Base-by-base conservation (phyloP, 768 basidiomycete genomes). In the Trametes gibbosa region DNA sequence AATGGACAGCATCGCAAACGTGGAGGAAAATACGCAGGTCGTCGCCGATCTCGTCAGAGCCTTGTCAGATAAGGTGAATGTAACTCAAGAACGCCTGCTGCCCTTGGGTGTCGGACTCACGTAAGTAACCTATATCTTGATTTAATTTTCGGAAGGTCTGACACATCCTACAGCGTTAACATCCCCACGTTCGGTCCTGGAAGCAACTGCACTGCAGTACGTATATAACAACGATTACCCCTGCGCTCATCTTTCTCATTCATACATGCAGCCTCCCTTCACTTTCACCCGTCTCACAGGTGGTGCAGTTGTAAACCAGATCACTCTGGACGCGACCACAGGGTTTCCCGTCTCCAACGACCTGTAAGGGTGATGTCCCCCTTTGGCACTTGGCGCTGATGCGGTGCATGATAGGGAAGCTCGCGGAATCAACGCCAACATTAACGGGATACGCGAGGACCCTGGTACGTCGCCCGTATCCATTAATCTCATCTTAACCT, bases 251-350 rank as follows among this genome's bases (percentile, higher is more conserved):
- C 10, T 10, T 32, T 10, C 29, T 32, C 5, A 55, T 19, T 17
- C 16, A n/a, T 9, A 35, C 1, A 25, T 51, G 16, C 45, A 71
- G 68, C 72, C 72, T 24, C 69, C 70, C 1, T 71, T 70, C 56
- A 63, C 61, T 1, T 63, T 69, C 45, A 73, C 70, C 24, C 69
- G 72, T 45, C 51, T 71, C 54, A 73, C 72, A 5, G 68, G 69
- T 12, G 69, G 70, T 14, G 72, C 70, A 0, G 37, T 50, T 4
- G 64, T 68, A 17, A 56, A 70, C 50, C 62, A 63, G 46, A 56
- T 73, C 12, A 50, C 57, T 17, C 53, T 73, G 23, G 58, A 72
- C 45, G 50, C 63, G 3, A 59, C 52, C 5, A 69, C 68, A 14
- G 72, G 69, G 2, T 66, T 73, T 57, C 72, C 72, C 2, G 50